phyloP scores from a whole-genome alignment of 1,284 basidiomycete genomes.

The Exobasidium cylindrosporum region DNA sequence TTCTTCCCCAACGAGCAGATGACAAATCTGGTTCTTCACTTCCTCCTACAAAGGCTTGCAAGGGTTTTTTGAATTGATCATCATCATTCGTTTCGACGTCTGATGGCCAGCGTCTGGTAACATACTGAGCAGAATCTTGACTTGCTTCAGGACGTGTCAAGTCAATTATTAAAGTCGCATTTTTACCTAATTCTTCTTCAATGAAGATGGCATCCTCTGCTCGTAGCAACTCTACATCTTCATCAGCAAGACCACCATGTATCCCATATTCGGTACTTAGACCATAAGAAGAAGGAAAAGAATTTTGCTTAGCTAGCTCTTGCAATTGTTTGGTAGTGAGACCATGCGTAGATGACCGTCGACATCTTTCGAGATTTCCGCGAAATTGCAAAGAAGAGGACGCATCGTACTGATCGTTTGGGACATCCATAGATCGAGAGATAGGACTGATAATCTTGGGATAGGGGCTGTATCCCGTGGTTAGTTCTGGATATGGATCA shows the following conservation, averaged over 20 bases:
- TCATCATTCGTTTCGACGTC: neutral
- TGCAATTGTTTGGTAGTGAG: conserved; percentile 41
- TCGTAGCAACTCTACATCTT: neutral
- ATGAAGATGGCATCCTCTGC: neutral
- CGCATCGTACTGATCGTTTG: too few species aligned
- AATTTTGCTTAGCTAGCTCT: conserved; percentile 28
- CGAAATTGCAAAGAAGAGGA: too few species aligned
- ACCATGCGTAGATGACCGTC: conserved; percentile 9
- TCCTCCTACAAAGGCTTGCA: neutral
- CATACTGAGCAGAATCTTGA: too few species aligned
- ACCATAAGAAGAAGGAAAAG: conserved; percentile 37
- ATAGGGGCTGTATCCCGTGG: neutral
- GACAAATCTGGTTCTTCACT: conserved; percentile 12
- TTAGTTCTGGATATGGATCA: neutral
- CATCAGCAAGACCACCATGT: conserved; percentile 16
- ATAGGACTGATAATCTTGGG: neutral
- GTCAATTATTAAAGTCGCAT: too few species aligned
- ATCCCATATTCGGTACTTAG: conserved; percentile 28
- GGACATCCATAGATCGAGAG: conserved; percentile 9
- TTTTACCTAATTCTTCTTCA: neutral
- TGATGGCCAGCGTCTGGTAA: too few species aligned
- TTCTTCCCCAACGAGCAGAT: conserved; percentile 18
- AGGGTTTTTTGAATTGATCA: neutral
- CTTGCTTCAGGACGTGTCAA: too few species aligned
- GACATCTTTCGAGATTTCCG: too few species aligned